Base-by-base conservation (phyloP, 2,329 filamentous ascomycete genomes). In the Stagonosporopsis tanaceti region DNA sequence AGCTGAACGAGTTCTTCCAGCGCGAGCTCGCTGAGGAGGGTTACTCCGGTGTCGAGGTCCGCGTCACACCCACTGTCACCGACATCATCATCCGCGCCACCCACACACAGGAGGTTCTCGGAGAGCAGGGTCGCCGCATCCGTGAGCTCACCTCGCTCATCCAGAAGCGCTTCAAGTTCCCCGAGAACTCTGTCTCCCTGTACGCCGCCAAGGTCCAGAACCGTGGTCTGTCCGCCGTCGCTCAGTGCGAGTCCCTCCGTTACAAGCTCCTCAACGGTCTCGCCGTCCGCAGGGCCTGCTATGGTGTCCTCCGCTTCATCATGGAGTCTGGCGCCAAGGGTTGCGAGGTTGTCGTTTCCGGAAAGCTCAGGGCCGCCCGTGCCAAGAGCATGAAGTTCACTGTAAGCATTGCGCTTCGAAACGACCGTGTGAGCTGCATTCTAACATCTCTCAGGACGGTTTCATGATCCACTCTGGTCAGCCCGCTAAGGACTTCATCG, bases 381-480 rank as follows among this genome's bases (percentile, higher is more conserved):
- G 95, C 95, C 84, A 99, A 99, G 92, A 92, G 88, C 85, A 99
- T 99, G 95, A 99, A 99, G 90, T 99, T 99, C 90, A 99, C 95
- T 83, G 93, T 88, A 85, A 66, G 84, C 57, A 48, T n/a, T 17
- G 41, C 30, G n/a, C 45, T 28, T 17, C 25, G 9, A 20, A 24
- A 3, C 20, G 28, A 17, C 24, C 54, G 38, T 27, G 45, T 14
- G 44, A 40, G 27, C 42, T 17, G 12, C 6, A 51, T 53, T 59
- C 63, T 76, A 59, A 73, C 57, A 61, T 35, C 20, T 14, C 2
- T 39, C 66, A 87, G 86, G 87, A 99, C 83, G 95, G 95, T 81
- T 99, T 99, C 92, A 99, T 99, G 95, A 99, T 99, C 85, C 95
- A 99, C 92, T 99, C 95, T 78, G 95, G 95, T 85, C 95, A 99